Conservation (phyloP, 2,329 filamentous ascomycete genomes). For the Monosporascus sp. region DNA sequence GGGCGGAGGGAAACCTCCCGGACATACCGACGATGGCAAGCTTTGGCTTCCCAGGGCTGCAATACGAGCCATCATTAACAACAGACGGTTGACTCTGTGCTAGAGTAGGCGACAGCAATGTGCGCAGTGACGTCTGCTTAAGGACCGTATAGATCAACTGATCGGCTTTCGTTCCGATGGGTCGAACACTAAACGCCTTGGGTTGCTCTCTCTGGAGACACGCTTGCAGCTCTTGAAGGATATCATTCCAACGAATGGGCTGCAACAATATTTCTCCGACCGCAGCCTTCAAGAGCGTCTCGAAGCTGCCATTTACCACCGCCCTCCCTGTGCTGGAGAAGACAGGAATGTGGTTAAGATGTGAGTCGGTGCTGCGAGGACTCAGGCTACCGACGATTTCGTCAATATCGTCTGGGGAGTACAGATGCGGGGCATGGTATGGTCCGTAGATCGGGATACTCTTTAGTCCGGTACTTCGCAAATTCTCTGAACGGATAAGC, state of each 20-base stretch:
- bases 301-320: conserved; percentile 4
- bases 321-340: conserved; percentile 7
- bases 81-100: background rate
- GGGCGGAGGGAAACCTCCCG: conserved; percentile 14
- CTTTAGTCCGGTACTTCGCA: conserved; percentile 10
- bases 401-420: conserved; percentile 14
- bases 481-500: background rate
- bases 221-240: conserved; percentile 10
- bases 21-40: conserved; percentile 20
- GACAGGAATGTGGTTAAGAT: conserved; percentile 6
- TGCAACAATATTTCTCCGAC: conserved; percentile 13
- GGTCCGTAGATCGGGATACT: conserved; percentile 36
- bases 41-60: conserved; percentile 10
- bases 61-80: background rate
- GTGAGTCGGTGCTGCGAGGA: background rate
- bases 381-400: conserved; percentile 4
- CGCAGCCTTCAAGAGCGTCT: conserved; percentile 9
- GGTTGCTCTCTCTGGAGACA: conserved; percentile 3
- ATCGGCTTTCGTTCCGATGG: conserved; percentile 9
- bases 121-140: conserved; percentile 8
- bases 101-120: conserved; percentile 1
- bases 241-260: conserved; percentile 10
- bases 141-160: conserved; percentile 11
- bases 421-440: conserved; percentile 25
- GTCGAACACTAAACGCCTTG: conserved; percentile 4